Conservation (phyloP, 108 stramenopile species). For the Stephanodiscus triporus region DNA sequence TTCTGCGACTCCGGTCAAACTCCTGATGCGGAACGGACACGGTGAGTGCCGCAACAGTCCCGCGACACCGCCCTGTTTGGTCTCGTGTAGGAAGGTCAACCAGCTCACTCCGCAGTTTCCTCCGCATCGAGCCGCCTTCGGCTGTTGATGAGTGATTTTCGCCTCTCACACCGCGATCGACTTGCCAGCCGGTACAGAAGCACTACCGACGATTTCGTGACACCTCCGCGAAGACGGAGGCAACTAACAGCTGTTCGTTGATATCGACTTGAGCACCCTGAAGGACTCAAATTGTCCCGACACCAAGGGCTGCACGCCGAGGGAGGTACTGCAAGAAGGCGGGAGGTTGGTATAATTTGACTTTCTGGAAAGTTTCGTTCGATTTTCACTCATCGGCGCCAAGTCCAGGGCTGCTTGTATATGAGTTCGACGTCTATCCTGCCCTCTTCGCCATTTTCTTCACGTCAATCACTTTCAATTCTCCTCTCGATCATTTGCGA, state of each 20-base stretch:
- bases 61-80: slow-evolving; percentile 66
- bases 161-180: slow-evolving; percentile 69
- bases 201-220: slow-evolving; percentile 63
- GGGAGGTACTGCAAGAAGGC: slow-evolving; percentile 41
- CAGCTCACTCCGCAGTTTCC: slow-evolving; percentile 48
- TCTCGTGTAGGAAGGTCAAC: slow-evolving; percentile 49
- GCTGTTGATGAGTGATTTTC: slow-evolving; percentile 34
- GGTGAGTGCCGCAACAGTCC: slow-evolving; percentile 69
- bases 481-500: slow-evolving; percentile 4
- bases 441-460: slow-evolving; percentile 40
- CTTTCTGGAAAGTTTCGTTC: slow-evolving; percentile 47
- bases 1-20: slow-evolving; percentile 81
- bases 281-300: slow-evolving; percentile 37
- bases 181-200: slow-evolving; percentile 75
- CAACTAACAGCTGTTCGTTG: slow-evolving; percentile 72
- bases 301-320: slow-evolving; percentile 34
- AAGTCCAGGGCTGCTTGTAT: slow-evolving; percentile 10
- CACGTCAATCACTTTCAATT: slow-evolving; percentile 44
- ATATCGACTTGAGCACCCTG: slow-evolving; percentile 62
- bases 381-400: slow-evolving; percentile 26
- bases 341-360: slow-evolving; percentile 27
- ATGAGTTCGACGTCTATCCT: slow-evolving; percentile 41
- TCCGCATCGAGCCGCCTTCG: slow-evolving; percentile 21
- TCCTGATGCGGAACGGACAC: slow-evolving; percentile 78
- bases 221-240: slow-evolving; percentile 73